Percentiles rank a stretch among this genome's conserved stretches.
Conservation (phyloP, 176 grass and related monocot genomes). For the Oryza coarctata region DNA sequence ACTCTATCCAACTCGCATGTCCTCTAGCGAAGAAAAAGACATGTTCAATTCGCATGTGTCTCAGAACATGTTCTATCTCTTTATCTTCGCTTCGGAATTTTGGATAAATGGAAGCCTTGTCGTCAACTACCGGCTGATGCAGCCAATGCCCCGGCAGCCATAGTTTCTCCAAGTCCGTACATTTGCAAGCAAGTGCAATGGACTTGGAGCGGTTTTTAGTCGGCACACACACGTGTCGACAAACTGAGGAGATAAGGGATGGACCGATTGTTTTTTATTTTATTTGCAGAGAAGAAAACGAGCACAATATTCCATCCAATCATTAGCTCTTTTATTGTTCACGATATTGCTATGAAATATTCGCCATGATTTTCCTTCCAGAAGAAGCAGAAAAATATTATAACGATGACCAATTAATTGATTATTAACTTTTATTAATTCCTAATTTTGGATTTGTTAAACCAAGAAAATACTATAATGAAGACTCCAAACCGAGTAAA, state of each 20-base stretch:
- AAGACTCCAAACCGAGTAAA: no score
- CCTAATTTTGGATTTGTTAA: no score
- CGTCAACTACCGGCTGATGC: background rate
- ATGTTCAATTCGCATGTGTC: background rate
- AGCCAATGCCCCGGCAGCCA: background rate
- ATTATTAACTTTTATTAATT: no score
- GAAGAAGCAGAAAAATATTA: no score
- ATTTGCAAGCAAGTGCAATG: background rate
- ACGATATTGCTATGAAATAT: no score
- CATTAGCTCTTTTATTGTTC: background rate
- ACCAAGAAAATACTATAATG: no score
- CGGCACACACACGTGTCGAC: background rate
- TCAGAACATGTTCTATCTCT: background rate
- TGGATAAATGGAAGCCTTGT: background rate
- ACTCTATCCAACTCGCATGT: background rate
- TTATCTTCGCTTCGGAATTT: background rate
- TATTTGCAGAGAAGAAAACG: background rate
- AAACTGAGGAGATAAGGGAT: background rate
- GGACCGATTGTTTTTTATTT: background rate
- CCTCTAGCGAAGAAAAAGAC: no score
- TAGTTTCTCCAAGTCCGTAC: background rate
- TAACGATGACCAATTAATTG: no score
- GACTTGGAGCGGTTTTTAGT: background rate
- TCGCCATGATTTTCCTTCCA: no score
- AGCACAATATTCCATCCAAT: background rate